Evolutionary conservation across 371 early-diverging fungal species (phyloP), one percentile per base, ranked within the genome.

Genomic region (Zychaea mexicana): DNA sequence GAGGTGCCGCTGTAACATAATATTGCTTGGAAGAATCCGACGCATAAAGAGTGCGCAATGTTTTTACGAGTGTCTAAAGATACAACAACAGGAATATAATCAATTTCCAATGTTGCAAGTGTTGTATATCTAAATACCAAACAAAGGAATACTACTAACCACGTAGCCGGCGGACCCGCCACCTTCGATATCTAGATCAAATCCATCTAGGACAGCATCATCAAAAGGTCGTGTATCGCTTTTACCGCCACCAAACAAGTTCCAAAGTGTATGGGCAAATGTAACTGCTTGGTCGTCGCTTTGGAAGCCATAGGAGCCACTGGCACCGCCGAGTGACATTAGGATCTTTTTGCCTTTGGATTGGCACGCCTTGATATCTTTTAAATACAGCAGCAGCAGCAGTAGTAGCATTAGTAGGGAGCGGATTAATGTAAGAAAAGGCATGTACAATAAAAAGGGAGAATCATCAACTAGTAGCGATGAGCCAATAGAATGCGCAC

Each of bases 141-240:
- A 24, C 26, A 9, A 55, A 38, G 22, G 24, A n/a, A n/a, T 31
- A 22, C 24, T 12, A 60, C 71, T 60, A 66, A 73, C 78, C 19
- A 68, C 67, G 46, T 86, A 89, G 0, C 85, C 87, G 0, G 78
- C 71, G 21, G 71, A 56, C 12, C 66, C 53, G 8, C 88, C 89
- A 53, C 83, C 88, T 64, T 90, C 89, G 52, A 90, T 88, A 63
- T 91, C 92, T 46, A 92, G 67, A 61, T 92, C 91, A 33, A 90
- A 74, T 0, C 92, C 90, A 65, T 92, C 91, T 8, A 88, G 64
- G 0, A 76, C 66, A 26, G 84, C 80, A 70, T 73, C 75, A 22
- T 76, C 90, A 56, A 92, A 88, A 0, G 90, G 91, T 13, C 90
- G 84, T 38, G 73, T 73, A 1, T 60, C 12, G 8, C 83, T 70